Conservation (phyloP, 306 rosid species). For the Hippophae rhamnoides region DNA sequence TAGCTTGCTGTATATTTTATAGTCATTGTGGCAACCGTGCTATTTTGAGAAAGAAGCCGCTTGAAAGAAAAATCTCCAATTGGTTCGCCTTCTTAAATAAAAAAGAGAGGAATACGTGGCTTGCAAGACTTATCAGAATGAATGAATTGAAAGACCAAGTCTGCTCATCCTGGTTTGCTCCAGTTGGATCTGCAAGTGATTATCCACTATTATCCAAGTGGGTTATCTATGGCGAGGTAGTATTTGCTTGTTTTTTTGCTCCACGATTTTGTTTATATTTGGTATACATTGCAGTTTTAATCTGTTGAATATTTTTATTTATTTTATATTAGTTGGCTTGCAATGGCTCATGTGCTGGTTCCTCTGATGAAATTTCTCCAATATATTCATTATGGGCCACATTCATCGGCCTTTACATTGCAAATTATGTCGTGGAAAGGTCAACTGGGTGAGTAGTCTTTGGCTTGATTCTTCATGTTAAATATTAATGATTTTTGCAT, state of each 20-base stretch:
- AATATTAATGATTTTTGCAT: background rate
- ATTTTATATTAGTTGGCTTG: conserved; percentile 56
- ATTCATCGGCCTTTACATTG: conserved; percentile 91
- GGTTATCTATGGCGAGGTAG: conserved; percentile 98
- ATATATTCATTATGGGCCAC: conserved; percentile 97
- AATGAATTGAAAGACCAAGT: conserved; percentile 81
- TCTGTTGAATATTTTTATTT: background rate
- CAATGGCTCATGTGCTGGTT: conserved; percentile 78
- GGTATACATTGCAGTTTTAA: too few relatives aligned
- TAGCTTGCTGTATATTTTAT: conserved; percentile 97
- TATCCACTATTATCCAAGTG: conserved; percentile 94
- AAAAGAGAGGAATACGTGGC: conserved; percentile 77
- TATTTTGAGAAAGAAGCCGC: conserved; percentile 49
- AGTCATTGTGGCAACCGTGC: conserved; percentile 96
- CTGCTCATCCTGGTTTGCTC: conserved; percentile 99
- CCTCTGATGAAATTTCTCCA: conserved; percentile 86
- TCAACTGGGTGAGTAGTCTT: conserved; percentile 79
- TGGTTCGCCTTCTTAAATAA: conserved; percentile 78
- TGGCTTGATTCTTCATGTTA: too few relatives aligned
- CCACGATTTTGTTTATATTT: too few relatives aligned
- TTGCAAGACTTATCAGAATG: conserved; percentile 67
- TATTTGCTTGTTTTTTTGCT: conserved; percentile 9
- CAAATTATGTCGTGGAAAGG: conserved; percentile 91
- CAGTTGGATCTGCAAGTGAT: conserved; percentile 96
- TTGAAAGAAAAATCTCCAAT: conserved; percentile 35